These are phyloP conservation scores for Gossypium turneri DNA, from an alignment of 345 rosid species.

Conservation along the genomic window DNA sequence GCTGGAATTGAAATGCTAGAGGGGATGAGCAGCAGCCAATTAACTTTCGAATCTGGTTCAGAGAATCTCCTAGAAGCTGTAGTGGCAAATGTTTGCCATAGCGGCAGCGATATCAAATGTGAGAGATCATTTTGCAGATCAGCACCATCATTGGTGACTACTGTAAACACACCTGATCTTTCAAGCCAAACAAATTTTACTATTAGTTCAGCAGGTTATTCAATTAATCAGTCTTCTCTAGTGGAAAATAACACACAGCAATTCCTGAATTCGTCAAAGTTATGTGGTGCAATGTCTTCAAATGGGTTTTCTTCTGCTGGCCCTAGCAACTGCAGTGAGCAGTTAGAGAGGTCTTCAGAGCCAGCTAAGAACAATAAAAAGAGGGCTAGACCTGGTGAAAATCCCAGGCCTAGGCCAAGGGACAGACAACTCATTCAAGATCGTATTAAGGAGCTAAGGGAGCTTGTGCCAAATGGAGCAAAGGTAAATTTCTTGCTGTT, in stretches of 20 bases:
- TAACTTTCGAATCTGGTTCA: conserved; percentile 46
- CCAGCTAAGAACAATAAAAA: conserved; percentile 62
- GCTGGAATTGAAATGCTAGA: conserved; percentile 42
- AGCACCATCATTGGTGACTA: conserved; percentile 46
- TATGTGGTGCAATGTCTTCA: conserved; percentile 57
- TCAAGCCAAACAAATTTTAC: conserved; percentile 41
- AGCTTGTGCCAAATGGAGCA: conserved; percentile 89
- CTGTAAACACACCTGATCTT: conserved; percentile 45
- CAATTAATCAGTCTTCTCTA: conserved; percentile 41
- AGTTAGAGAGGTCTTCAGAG: conserved; percentile 54
- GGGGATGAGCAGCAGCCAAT: conserved; percentile 52
- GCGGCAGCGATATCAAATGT: conserved; percentile 43
- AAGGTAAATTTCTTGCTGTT: conserved; percentile 56
- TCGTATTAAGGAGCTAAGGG: conserved; percentile 94
- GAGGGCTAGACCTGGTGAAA: conserved; percentile 87
- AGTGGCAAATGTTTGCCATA: conserved; percentile 63
- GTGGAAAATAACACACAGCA: conserved; percentile 41
- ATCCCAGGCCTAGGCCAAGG: conserved; percentile 87
- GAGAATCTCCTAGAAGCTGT: conserved; percentile 93
- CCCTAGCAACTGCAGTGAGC: conserved; percentile 65
- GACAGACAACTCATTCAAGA: conserved; percentile 95
- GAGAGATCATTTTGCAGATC: conserved; percentile 52
- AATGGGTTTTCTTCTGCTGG: conserved; percentile 67
- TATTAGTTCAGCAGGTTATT: conserved; percentile 39
- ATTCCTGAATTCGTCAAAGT: conserved; percentile 46